Evolutionary conservation across 2,329 filamentous ascomycete genomes (phyloP), one percentile per base, ranked within the genome.

Genomic region (Aspergillus fumigatus): DNA sequence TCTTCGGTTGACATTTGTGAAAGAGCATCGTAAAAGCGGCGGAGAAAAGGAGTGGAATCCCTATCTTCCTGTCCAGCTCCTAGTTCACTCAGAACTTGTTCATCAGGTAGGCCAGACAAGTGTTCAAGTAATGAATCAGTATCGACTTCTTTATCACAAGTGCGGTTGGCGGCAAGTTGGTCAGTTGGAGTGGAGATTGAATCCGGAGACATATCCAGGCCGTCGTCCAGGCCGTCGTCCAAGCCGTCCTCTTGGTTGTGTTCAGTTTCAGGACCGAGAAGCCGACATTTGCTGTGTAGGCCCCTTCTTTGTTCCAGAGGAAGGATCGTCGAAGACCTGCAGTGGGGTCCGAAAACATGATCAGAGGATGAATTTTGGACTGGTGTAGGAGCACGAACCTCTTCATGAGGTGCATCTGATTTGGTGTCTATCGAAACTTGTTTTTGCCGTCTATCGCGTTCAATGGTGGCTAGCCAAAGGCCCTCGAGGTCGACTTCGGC

Each of bases 401-500:
- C 64, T 54, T 62, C 52, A 38, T 53, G 48, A 41, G 61, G 58
- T 50, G 63, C 64, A 27, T 58, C 65, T 17, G 66, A 52, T 32
- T 55, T 43, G 53, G 53, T 47, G 14, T 66, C 67, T 48, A 71
- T 68, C 17, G 72, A 65, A 32, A 63, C 73, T 56, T 71, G 68
- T 58, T 73, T 70, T 59, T 75, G 69, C 48, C 72, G 70, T 59
- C 74, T 68, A 54, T 69, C 66, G 51, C 69, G 73, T 60, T 75
- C 73, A 59, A 82, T 51, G 14, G 76, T 72, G 47, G 73, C 79
- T 49, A 77, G 74, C 84, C 87, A 90, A 10, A 89, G 71, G 17
- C 78, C 79, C 65, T 90, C 87, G 53, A 90, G 72, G 67, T 89
- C 83, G 35, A 88, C 79, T 63, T 89, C 84, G 29, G 77, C 81